Evolutionary conservation across 2,329 filamentous ascomycete species (phyloP).

Genomic region (Pseudogymnoascus sp.): DNA sequence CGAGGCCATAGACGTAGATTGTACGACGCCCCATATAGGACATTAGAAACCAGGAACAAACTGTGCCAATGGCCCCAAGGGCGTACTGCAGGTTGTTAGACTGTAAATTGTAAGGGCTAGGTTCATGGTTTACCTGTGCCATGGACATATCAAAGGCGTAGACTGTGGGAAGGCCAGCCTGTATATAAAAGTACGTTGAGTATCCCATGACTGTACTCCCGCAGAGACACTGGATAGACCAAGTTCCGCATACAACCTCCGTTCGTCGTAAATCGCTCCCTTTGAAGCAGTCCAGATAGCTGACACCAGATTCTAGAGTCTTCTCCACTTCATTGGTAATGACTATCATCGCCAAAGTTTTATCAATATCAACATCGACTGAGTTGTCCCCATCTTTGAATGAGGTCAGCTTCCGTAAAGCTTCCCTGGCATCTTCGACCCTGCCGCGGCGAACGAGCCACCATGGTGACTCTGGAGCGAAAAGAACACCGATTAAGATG

Average conservation of each 20-base stretch:
- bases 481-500: constrained; percentile 33
- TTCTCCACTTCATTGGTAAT: constrained; percentile 78
- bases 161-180: constrained; percentile 46
- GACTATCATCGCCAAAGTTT: constrained; percentile 86
- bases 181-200: constrained; percentile 54
- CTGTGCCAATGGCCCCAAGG: constrained; percentile 42
- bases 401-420: constrained; percentile 16
- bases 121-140: constrained; percentile 41
- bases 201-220: constrained; percentile 59
- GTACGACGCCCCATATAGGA: constrained; percentile 44
- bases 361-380: constrained; percentile 52
- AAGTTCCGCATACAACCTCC: constrained; percentile 49
- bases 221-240: constrained; percentile 56
- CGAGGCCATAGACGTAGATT: constrained; percentile 69
- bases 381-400: constrained; percentile 13
- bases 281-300: constrained; percentile 76
- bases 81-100: constrained; percentile 27
- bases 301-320: constrained; percentile 57
- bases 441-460: constrained; percentile 37
- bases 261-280: constrained; percentile 71
- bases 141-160: constrained; percentile 52
- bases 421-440: constrained; percentile 34
- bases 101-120: neutral
- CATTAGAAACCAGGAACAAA: constrained; percentile 42
- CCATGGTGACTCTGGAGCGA: constrained; percentile 41